phyloP scores from a whole-genome alignment of 1,284 basidiomycete genomes.

The Wallemia ichthyophaga region DNA sequence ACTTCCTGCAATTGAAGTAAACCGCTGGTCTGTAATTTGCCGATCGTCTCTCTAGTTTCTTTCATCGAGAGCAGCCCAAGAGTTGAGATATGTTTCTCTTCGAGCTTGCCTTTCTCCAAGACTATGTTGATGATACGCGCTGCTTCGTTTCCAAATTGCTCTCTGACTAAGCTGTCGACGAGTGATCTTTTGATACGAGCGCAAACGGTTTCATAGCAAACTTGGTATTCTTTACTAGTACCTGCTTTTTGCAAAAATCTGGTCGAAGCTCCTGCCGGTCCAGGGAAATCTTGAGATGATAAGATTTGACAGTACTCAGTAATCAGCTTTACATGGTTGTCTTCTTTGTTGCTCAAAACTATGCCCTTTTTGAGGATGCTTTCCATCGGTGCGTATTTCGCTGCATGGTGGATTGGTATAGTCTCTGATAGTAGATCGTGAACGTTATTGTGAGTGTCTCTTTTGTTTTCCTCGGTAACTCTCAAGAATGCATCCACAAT shows the following conservation, averaged over 20 bases:
- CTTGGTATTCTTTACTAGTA: conserved; percentile 22
- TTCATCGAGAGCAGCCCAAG: conserved; percentile 69
- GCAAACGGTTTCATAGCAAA: conserved; percentile 53
- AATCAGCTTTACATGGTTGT: conserved; percentile 2
- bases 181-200: conserved; percentile 37
- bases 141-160: conserved; percentile 57
- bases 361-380: conserved; percentile 22
- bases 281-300: conserved; percentile 47
- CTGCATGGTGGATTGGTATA: conserved; percentile 11
- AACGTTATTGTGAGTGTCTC: conserved; percentile 20
- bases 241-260: conserved; percentile 22
- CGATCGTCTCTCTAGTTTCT: conserved; percentile 51
- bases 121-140: conserved; percentile 57
- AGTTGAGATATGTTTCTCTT: conserved; percentile 85
- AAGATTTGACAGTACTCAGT: conserved; percentile 38
- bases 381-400: conserved; percentile 15
- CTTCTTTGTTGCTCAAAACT: conserved; percentile 5
- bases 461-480: conserved; percentile 26
- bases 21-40: conserved; percentile 43
- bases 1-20: conserved; percentile 71
- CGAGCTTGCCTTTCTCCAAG: conserved; percentile 68
- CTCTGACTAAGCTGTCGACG: conserved; percentile 47
- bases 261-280: conserved; percentile 28
- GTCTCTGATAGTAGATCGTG: conserved; percentile 4
- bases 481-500: conserved; percentile 41